Base-by-base conservation (phyloP, 2,329 filamentous ascomycete species). In the Curvularia spicifera region DNA sequence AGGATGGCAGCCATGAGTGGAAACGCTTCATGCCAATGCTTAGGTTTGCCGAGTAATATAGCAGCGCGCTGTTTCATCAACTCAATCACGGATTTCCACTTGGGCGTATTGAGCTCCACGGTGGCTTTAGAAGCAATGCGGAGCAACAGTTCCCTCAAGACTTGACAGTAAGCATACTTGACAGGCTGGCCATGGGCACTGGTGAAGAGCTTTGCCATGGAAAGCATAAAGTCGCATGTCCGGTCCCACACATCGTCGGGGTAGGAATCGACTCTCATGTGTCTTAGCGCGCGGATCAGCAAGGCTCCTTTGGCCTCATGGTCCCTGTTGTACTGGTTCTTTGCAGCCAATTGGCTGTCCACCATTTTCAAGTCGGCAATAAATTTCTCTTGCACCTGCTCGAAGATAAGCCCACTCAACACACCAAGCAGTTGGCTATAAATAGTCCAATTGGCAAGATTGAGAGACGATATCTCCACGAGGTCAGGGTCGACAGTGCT, bases 361-460 rank as follows among this genome's bases (percentile, higher is more conserved):
- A 89, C 90, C 31, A 83, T 83, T 56, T 93, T 91, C 5, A 99
- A 83, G 71, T 98, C 93, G 29, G 84, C 81, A 45, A 96, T 83
- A 72, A 96, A 99, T 47, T 91, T 88, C 53, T 88, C 86, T 3
- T 91, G 88, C 45, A 99, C 93, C 55, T 89, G 91, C 15, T 87
- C 81, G 75, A 99, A 98, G 72, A 96, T 94, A 64, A 95, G 89
- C 44, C 91, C 90, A 78, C 95, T 97, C 91, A 99, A 97, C 39
- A 93, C 90, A n/a, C 96, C 95, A 0, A 99, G 85, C 3, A 99
- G 82, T 70, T 97, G 91, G 20, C 92, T 89, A 74, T 97, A 97
- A 2, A 99, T 87, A 58, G 91, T 91, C 94, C 94, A 99, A 70
- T 99, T 99, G 13, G 95, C 91, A 78, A 95, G 87, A 65, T 93